Evolutionary conservation across 345 rosid species (phyloP).

Genomic region (Physaria fendleri): DNA sequence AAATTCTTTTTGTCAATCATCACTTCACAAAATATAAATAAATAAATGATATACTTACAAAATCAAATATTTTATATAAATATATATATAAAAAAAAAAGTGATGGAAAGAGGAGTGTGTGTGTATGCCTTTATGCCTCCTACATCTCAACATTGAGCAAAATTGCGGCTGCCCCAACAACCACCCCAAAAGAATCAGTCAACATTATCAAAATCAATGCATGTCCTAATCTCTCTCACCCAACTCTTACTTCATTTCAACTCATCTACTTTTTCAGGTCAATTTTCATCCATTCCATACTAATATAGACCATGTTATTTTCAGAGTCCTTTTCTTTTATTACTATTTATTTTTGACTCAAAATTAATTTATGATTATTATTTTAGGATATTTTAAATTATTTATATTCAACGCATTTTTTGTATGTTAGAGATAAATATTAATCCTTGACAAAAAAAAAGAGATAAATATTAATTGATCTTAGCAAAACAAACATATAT

Average conservation of each 20-base stretch:
- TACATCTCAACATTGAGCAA: constrained; percentile 24
- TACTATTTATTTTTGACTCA: too few relatives aligned
- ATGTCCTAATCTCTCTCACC: constrained; percentile 21
- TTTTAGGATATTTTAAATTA: too few relatives aligned
- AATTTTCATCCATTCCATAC: too few relatives aligned
- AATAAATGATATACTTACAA: background rate
- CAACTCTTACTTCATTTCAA: constrained; percentile 13
- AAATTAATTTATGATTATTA: too few relatives aligned
- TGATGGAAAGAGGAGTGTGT: background rate
- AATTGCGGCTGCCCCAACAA: constrained; percentile 30
- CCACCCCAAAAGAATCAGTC: constrained; percentile 22
- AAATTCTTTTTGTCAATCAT: too few relatives aligned
- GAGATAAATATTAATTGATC: too few relatives aligned
- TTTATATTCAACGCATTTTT: too few relatives aligned
- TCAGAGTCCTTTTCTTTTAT: too few relatives aligned
- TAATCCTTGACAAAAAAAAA: too few relatives aligned
- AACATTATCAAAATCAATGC: constrained; percentile 16
- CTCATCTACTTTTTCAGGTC: background rate
- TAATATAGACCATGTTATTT: too few relatives aligned
- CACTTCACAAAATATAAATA: background rate
- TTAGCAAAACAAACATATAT: too few relatives aligned
- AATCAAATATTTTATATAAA: background rate
- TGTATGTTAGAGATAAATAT: too few relatives aligned
- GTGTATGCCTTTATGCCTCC: constrained; percentile 22
- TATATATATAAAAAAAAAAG: background rate